Percentiles rank a stretch among this genome's conserved stretches.
Conservation (phyloP, 2,329 filamentous ascomycete genomes). For the Dactylella cylindrospora region DNA sequence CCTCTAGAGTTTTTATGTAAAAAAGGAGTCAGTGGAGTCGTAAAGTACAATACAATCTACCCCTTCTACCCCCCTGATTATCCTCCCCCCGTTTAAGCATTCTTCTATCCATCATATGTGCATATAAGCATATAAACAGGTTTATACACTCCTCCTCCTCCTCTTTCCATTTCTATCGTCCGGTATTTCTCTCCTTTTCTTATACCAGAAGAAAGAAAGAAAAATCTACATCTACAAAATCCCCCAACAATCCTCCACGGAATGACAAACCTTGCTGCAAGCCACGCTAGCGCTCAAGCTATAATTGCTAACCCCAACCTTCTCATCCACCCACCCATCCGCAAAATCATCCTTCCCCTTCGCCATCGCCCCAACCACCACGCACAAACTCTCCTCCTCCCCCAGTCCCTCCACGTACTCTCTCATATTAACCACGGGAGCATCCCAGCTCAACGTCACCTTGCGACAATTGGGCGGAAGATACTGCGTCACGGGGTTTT, state of each 20-base stretch:
- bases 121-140: too few species aligned
- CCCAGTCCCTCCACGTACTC: slow-evolving; percentile 82
- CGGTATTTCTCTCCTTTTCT: neutral
- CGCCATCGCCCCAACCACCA: slow-evolving; percentile 98
- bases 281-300: slow-evolving; percentile 95
- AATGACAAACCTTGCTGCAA: slow-evolving; percentile 99
- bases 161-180: neutral
- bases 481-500: slow-evolving; percentile 96
- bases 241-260: slow-evolving; percentile 93
- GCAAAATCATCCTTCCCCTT: slow-evolving; percentile 96
- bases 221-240: slow-evolving; percentile 65
- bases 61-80: too few species aligned
- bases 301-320: slow-evolving; percentile 98
- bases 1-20: too few species aligned
- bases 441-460: slow-evolving; percentile 93
- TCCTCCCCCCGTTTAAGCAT: too few species aligned
- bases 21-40: too few species aligned
- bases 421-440: slow-evolving; percentile 78
- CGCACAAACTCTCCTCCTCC: slow-evolving; percentile 88
- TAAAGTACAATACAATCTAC: too few species aligned
- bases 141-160: too few species aligned
- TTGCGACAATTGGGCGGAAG: slow-evolving; percentile 96
- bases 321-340: slow-evolving; percentile 90
- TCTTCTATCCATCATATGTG: too few species aligned
- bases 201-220: neutral